A percentile compares a stretch with the other conserved stretches of the same genome.
These are phyloP conservation scores for Sporothrix inflata DNA, from an alignment of 2,329 filamentous ascomycete species.

Conservation along the genomic window DNA sequence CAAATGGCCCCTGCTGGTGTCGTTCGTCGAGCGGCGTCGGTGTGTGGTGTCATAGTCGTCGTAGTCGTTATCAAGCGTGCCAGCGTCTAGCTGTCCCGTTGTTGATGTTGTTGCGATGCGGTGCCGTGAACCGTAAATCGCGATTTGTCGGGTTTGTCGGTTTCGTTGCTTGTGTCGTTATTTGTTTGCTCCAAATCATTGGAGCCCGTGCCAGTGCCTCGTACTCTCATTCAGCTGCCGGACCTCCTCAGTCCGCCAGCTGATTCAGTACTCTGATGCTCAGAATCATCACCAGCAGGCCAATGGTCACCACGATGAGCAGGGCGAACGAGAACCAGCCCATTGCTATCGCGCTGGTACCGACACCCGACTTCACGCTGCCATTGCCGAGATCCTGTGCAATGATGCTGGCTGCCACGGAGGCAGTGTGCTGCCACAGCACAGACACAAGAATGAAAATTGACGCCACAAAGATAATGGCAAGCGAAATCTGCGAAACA, in stretches of 20 bases:
- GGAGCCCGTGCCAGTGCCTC: not conserved
- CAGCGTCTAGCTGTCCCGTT: constrained; percentile 15
- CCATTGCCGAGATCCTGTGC: constrained; percentile 92
- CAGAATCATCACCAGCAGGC: constrained; percentile 92
- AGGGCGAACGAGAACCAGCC: constrained; percentile 97
- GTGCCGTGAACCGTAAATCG: not conserved
- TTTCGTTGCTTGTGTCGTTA: not conserved
- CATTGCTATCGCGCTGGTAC: constrained; percentile 93
- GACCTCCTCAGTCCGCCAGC: constrained; percentile 45
- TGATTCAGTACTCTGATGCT: constrained; percentile 81
- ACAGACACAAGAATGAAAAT: constrained; percentile 75
- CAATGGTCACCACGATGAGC: constrained; percentile 93
- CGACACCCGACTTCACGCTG: constrained; percentile 81
- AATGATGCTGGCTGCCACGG: constrained; percentile 90
- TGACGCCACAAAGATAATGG: constrained; percentile 81
- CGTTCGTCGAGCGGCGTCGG: constrained; percentile 10
- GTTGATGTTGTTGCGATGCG: not conserved
- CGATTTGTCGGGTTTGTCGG: not conserved
- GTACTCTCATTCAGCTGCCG: not conserved
- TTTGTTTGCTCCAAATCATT: not conserved
- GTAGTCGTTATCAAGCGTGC: constrained; percentile 20
- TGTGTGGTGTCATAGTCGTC: constrained; percentile 27
- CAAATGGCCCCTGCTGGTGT: not conserved
- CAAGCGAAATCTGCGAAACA: constrained; percentile 89
- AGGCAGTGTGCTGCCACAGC: constrained; percentile 92